A percentile compares a stretch with the other conserved stretches of the same genome.
Conservation (phyloP, 2,329 filamentous ascomycete genomes). For the Phaeoacremonium minimum region DNA sequence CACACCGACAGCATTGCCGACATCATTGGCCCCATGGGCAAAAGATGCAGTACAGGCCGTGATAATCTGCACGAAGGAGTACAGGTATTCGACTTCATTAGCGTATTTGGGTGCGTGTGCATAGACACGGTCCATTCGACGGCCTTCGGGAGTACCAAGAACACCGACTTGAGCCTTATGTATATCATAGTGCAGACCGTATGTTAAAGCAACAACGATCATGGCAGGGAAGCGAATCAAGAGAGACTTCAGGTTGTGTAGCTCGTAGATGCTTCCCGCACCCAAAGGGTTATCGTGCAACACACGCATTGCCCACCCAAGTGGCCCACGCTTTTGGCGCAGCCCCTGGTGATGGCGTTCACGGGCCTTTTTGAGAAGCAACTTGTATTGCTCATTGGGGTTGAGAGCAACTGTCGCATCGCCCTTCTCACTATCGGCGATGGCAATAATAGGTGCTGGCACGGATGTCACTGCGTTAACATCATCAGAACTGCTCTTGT, state of each 20-base stretch:
- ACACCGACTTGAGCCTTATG: conserved; percentile 70
- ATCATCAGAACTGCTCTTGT: too few relatives aligned
- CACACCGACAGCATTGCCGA: conserved; percentile 35
- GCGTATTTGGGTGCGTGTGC: conserved; percentile 53
- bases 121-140: conserved; percentile 67
- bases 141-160: conserved; percentile 66
- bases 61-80: conserved; percentile 36
- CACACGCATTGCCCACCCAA: conserved; percentile 78
- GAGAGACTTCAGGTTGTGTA: conserved; percentile 61
- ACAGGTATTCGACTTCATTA: conserved; percentile 40
- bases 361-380: too few relatives aligned
- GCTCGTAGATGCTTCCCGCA: conserved; percentile 68
- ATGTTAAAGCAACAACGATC: conserved; percentile 59
- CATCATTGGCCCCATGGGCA: conserved; percentile 38
- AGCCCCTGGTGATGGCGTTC: conserved; percentile 64
- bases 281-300: conserved; percentile 71
- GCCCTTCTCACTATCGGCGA: too few relatives aligned
- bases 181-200: conserved; percentile 78
- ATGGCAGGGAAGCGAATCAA: conserved; percentile 65
- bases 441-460: too few relatives aligned
- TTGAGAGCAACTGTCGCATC: too few relatives aligned
- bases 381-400: too few relatives aligned
- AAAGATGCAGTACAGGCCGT: conserved; percentile 35
- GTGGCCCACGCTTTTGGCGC: conserved; percentile 55
- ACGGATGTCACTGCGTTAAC: too few relatives aligned